Conservation (phyloP, 495 filamentous ascomycete species). For the Podospora tetraspora region DNA sequence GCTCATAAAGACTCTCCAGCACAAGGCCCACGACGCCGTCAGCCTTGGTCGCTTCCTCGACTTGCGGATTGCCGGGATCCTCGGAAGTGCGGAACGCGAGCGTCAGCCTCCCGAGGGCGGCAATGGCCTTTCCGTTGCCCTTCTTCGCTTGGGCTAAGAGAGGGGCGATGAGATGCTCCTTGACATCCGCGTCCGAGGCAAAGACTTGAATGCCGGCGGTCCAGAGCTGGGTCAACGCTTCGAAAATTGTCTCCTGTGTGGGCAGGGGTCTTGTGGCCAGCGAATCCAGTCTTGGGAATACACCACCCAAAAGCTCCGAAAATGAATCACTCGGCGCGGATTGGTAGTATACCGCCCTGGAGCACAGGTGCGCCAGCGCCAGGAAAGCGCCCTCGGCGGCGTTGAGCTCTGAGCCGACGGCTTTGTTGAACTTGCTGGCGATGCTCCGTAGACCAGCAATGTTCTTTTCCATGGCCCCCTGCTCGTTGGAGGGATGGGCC, state of each 20-base stretch:
- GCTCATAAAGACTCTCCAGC: constrained; percentile 56
- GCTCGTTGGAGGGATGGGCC: constrained; percentile 50
- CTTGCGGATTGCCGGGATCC: constrained; percentile 5
- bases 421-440: constrained; percentile 21
- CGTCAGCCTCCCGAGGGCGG: constrained; percentile 62
- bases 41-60: constrained; percentile 3
- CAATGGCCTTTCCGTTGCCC: constrained; percentile 76
- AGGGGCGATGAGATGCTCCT: constrained; percentile 21
- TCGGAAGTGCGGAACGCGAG: constrained; percentile 39
- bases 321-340: background rate
- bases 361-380: constrained; percentile 27
- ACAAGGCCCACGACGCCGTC: constrained; percentile 40
- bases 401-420: constrained; percentile 33
- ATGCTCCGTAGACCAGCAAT: constrained; percentile 14
- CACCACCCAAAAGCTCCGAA: background rate
- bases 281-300: constrained; percentile 23
- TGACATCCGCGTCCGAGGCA: background rate
- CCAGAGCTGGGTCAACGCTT: constrained; percentile 69
- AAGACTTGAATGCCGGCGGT: constrained; percentile 48
- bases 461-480: constrained; percentile 19
- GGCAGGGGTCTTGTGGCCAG: constrained; percentile 16
- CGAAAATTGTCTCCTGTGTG: constrained; percentile 48
- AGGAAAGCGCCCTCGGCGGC: constrained; percentile 34
- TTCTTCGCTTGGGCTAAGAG: constrained; percentile 63
- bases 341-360: constrained; percentile 28